Percentiles rank a stretch among this genome's conserved stretches.
Evolutionary conservation across 371 early-diverging fungal species (phyloP).

Genomic region (Actinomucor elegans): DNA sequence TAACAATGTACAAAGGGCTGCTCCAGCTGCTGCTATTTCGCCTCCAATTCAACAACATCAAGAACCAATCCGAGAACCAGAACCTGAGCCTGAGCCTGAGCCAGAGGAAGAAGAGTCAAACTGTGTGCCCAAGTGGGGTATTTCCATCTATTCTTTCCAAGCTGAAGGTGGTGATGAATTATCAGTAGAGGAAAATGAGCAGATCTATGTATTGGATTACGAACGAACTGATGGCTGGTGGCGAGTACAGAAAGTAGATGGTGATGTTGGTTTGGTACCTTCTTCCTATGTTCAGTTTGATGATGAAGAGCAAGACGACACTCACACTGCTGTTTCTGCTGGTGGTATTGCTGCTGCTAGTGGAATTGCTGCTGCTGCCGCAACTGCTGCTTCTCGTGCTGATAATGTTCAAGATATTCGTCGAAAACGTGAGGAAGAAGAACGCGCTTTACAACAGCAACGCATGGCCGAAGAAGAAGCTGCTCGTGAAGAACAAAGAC

Average conservation of each 20-base stretch:
- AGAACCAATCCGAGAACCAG: constrained; percentile 11
- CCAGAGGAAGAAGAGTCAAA: constrained; percentile 30
- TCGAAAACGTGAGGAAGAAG: constrained; percentile 29
- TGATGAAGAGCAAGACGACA: constrained; percentile 31
- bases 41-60: neutral
- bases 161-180: constrained; percentile 78
- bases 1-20: constrained; percentile 20
- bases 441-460: constrained; percentile 16
- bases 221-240: constrained; percentile 80
- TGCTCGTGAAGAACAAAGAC: constrained; percentile 10
- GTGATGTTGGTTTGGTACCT: constrained; percentile 57
- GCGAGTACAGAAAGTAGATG: constrained; percentile 50
- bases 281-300: constrained; percentile 55
- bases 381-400: constrained; percentile 26
- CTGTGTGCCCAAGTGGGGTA: constrained; percentile 63
- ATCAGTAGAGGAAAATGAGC: constrained; percentile 70
- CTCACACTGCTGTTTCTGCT: constrained; percentile 15
- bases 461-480: constrained; percentile 18
- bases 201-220: constrained; percentile 73
- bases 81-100: constrained; percentile 30
- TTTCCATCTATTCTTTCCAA: constrained; percentile 77
- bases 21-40: constrained; percentile 14
- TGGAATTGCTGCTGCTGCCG: constrained; percentile 26
- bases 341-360: constrained; percentile 26
- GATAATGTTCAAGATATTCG: constrained; percentile 23